Conservation (phyloP, 306 rosid genomes). For the Inga oerstediana region DNA sequence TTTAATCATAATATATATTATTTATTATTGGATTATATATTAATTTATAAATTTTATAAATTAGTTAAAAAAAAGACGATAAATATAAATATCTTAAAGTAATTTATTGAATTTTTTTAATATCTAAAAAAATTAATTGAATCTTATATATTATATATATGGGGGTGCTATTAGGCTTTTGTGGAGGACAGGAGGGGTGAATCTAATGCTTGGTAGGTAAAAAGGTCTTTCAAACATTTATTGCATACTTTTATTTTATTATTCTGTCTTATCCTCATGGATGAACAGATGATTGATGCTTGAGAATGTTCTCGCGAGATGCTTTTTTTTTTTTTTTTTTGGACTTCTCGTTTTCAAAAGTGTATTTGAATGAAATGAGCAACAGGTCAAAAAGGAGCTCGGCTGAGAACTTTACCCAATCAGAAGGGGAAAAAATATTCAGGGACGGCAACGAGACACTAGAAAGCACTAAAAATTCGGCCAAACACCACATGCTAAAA, state of each 20-base stretch:
- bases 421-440: neutral
- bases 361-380: neutral
- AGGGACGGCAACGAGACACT: neutral
- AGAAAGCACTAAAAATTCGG: conserved; percentile 2
- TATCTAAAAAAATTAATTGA: too few relatives aligned
- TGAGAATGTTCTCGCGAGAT: conserved; percentile 15
- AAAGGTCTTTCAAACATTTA: neutral
- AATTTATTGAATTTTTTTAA: too few relatives aligned
- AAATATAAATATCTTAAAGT: too few relatives aligned
- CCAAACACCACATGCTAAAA: neutral
- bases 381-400: neutral
- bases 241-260: neutral
- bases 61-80: too few relatives aligned
- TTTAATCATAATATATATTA: too few relatives aligned
- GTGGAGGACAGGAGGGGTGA: too few relatives aligned
- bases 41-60: too few relatives aligned
- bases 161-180: too few relatives aligned
- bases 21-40: too few relatives aligned
- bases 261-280: neutral
- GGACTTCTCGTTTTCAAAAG: neutral
- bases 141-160: too few relatives aligned
- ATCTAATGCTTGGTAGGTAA: neutral
- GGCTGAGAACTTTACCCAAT: neutral
- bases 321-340: too few relatives aligned
- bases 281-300: neutral